Evolutionary conservation across 2,329 filamentous ascomycete genomes (phyloP), one percentile per base, ranked within the genome.

Genomic region (Colletotrichum simmondsii): DNA sequence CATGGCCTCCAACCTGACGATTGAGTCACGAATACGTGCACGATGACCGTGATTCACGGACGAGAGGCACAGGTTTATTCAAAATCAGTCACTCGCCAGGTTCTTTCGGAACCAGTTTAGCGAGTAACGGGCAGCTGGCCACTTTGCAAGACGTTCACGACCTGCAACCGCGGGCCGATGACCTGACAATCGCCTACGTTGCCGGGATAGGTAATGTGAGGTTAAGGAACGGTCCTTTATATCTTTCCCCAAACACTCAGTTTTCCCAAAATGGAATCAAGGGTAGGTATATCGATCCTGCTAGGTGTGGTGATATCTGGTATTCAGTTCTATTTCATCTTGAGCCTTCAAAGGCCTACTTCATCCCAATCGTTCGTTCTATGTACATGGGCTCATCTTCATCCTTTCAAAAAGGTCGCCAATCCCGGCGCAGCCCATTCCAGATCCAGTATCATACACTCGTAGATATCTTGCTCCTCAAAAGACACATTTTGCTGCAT

Each of bases 401-500:
- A 49, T 49, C 7, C 42, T 6, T 19, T 49, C 19, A 8, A 49
- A n/a, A 11, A 8, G 19, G 42, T 22, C 19, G 42, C 42, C 42
- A 49, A 49, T 10, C 42, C 16, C 11, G 11, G 46, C 42, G 16
- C n/a, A 30, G 42, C 19, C 59, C 30, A 37, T 19, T 12, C 46
- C 49, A 37, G 16, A 32, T 16, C 4, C 28, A 24, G 54, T 61
- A 71, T 71, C 56, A 54, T 66, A 73, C 61, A 66, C 61, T 73
- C 60, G 32, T 73, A 62, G 57, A 73, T 63, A 73, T 67, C 49
- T 56, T 42, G n/a, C n/a, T n/a, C n/a, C n/a, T n/a, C n/a, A n/a
- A 42, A 19, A 52, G 28, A 46, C n/a, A 7, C 32, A 42, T 24
- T 28, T 35, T 60, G 32, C 42, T 49, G n/a, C 26, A 46, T 59